Evolutionary conservation across 2,329 filamentous ascomycete species (phyloP), one percentile per base, ranked within the genome.

Genomic region (Colletotrichum tamarilloi): DNA sequence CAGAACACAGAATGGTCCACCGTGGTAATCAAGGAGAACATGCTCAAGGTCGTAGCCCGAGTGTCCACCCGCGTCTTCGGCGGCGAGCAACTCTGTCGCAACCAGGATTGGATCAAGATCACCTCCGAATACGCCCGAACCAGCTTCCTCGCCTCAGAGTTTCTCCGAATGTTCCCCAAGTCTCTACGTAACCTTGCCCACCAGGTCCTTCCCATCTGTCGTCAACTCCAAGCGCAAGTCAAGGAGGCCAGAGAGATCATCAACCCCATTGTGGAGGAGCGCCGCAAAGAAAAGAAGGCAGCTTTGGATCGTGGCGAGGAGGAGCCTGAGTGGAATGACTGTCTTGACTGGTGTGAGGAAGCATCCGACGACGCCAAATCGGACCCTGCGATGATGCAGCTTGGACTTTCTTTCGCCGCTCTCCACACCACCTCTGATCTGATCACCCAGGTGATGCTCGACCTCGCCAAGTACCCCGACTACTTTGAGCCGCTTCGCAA

Each of bases 361-460:
- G 26, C 70, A 0, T 70, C 60, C 1, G 70, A 73, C 12, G 60
- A 73, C 1, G 55, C 42, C 32, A 28, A 56, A 9, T 72, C 75
- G 8, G 75, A 77, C 24, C 72, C 75, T 4, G 74, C 72, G 3
- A 53, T 72, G 30, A 64, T 63, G 26, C 77, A 79, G 55, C 68
- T 79, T 3, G 69, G 72, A 0, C 74, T 80, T 0, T 75, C 77
- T 5, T 68, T 79, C 12, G 78, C 73, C 1, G 76, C 78, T 14
- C 76, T 79, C 11, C 76, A 78, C 64, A 79, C 73, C 24, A 78
- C 76, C 2, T 72, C 74, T 11, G 78, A 78, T 49, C 26, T 77
- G 4, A 57, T 77, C 8, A 68, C 71, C 0, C 74, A 76, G 35
- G 67, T 73, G 5, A 75, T 80, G 74, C 60, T 77, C 4, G 74